phyloP scores from a whole-genome alignment of 345 rosid genomes.

The Turritis glabra region DNA sequence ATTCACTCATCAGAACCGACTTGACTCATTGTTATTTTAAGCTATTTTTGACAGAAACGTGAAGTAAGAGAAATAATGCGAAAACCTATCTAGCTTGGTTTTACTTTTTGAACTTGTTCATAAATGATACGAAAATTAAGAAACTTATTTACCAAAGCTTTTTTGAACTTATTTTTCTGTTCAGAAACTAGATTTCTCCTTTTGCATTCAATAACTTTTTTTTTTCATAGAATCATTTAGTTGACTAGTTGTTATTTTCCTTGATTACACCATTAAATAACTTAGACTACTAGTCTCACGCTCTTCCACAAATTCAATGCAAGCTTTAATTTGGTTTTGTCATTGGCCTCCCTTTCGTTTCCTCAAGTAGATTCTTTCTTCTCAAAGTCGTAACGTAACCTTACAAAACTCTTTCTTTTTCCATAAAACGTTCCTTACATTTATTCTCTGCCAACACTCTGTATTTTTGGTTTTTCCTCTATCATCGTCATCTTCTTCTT shows the following conservation, averaged over 20 bases:
- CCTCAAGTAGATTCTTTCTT: constrained; percentile 18
- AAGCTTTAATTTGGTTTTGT: constrained; percentile 6
- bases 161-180: not conserved
- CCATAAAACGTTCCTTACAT: constrained; percentile 16
- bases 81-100: not conserved
- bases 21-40: not conserved
- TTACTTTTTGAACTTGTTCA: not conserved
- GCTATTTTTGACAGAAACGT: constrained; percentile 2
- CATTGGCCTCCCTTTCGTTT: constrained; percentile 8
- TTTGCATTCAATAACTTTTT: not conserved
- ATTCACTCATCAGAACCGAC: not conserved
- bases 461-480: not conserved
- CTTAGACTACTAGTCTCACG: constrained; percentile 12
- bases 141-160: not conserved
- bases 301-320: constrained; percentile 5
- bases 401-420: not conserved
- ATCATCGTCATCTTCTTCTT: not conserved
- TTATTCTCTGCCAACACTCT: not conserved
- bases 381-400: constrained; percentile 17
- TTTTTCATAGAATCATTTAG: not conserved
- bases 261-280: not conserved
- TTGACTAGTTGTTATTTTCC: not conserved
- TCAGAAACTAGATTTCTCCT: not conserved
- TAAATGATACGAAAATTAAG: not conserved
- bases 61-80: constrained; percentile 6